These are phyloP conservation scores for Bertia moriformis DNA, from an alignment of 2,329 filamentous ascomycete genomes.

Conservation along the genomic window DNA sequence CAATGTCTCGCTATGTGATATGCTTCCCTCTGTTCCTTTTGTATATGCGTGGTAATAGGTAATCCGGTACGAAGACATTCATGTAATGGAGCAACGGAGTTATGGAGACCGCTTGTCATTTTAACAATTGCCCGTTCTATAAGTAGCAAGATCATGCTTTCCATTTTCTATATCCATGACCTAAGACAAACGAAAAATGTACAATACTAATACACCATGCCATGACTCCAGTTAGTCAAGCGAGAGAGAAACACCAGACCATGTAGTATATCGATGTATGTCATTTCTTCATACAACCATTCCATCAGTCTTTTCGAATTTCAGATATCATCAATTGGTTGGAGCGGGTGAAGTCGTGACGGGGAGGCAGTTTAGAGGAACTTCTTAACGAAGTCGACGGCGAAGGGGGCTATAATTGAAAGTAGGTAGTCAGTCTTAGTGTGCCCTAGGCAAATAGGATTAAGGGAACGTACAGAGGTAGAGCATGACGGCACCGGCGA, in stretches of 20 bases:
- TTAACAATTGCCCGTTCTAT: too few relatives aligned
- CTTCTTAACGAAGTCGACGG: constrained; percentile 28
- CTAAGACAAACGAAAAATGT: constrained; percentile 7
- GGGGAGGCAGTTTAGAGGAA: constrained; percentile 20
- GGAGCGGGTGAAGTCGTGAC: too few relatives aligned
- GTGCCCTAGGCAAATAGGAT: constrained; percentile 2
- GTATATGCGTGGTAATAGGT: too few relatives aligned
- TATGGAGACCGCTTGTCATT: too few relatives aligned
- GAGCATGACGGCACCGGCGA: constrained; percentile 36
- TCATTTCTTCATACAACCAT: too few relatives aligned
- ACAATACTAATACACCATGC: constrained; percentile 17
- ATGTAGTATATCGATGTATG: constrained; percentile 2
- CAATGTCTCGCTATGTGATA: too few relatives aligned
- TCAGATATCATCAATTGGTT: too few relatives aligned
- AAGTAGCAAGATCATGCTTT: too few relatives aligned
- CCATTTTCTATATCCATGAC: constrained; percentile 7
- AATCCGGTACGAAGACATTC: constrained; percentile 6
- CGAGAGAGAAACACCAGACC: constrained; percentile 3
- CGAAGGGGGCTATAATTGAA: constrained; percentile 24
- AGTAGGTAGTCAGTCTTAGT: background rate
- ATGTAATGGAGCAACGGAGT: too few relatives aligned
- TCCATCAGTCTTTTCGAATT: too few relatives aligned
- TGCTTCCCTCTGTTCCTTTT: too few relatives aligned
- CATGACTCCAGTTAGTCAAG: constrained; percentile 3
- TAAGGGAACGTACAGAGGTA: constrained; percentile 41